Evolutionary conservation across 306 rosid species (phyloP), one percentile per base, ranked within the genome.

Genomic region (barrel medic (Medicago truncatula)): DNA sequence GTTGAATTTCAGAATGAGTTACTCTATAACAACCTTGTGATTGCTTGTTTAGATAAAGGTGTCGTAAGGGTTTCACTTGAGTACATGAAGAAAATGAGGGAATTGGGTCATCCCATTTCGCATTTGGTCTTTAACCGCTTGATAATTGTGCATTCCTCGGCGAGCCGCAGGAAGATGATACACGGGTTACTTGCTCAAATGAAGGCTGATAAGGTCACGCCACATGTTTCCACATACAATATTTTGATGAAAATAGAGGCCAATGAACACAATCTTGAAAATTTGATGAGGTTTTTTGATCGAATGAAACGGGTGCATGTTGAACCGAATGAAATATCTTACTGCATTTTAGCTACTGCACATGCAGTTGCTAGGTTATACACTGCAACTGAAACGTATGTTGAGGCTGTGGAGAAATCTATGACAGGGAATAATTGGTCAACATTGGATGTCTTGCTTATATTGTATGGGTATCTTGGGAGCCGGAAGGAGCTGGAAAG

Each of bases 191-290:
- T 95, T 23, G 56, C 88, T 31, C 98, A 89, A 54, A 95, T 95
- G 97, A 95, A 78, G 85, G 94, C 97, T 47, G 93, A 90, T 79
- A 89, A 90, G 84, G 97, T 90, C 76, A 57, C 82, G 9, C 88
- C 83, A 3, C 99, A 95, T 70, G 92, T 89, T 46, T 95, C 99
- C 41, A 92, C 99, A 56, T 95, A 80, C 69, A 95, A 95, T 74
- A 95, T 95, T 83, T 89, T 92, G 78, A 89, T 95, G 99, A 95
- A 95, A 87, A 84, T 95, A 21, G 97, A 95, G 80, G 93, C 96
- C 18, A 92, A 79, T 47, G 96, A 95, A 61, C 92, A 95, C 84
- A 80, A 86, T 71, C 73, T 90, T 67, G 93, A 92, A 53, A 87
- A 87, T 64, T 61, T 92, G 88, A 76, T 84, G 88, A 92, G 82